A percentile compares a stretch with the other conserved stretches of the same genome.
phyloP scores from a whole-genome alignment of 2,329 filamentous ascomycete species.

The Eutypella sp. region DNA sequence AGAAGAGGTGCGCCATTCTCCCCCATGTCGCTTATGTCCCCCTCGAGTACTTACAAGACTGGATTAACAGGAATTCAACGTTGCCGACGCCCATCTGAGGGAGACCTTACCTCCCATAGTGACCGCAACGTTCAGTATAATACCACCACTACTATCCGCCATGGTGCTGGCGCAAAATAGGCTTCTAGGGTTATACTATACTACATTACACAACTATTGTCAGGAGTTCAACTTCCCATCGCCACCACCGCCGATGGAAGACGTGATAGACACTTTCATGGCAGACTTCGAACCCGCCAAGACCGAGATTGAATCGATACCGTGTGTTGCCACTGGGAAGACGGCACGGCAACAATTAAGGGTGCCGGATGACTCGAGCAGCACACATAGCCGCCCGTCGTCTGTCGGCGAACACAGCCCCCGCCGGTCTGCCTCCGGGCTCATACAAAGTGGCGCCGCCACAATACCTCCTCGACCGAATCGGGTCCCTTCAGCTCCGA shows the following conservation, averaged over 20 bases:
- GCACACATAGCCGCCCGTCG: constrained; percentile 17
- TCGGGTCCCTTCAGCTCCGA: constrained; percentile 31
- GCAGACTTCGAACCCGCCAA: constrained; percentile 58
- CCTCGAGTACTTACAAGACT: constrained; percentile 6
- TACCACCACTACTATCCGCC: constrained; percentile 64
- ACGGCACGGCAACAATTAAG: constrained; percentile 49
- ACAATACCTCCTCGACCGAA: constrained; percentile 26
- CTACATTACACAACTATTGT: constrained; percentile 68
- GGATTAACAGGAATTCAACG: constrained; percentile 58
- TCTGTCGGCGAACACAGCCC: constrained; percentile 31
- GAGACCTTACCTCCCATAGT: constrained; percentile 68
- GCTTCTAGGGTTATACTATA: constrained; percentile 74
- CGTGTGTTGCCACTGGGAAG: constrained; percentile 62
- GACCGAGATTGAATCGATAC: constrained; percentile 61
- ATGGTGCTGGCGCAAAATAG: constrained; percentile 75
- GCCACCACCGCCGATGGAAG: constrained; percentile 66
- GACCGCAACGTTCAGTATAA: constrained; percentile 64
- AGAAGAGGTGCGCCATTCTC: constrained; percentile 47
- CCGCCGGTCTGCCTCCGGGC: constrained; percentile 35
- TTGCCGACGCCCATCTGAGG: constrained; percentile 69
- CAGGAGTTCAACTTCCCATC: constrained; percentile 64
- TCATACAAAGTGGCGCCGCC: constrained; percentile 32
- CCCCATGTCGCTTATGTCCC: not conserved
- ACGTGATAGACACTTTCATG: constrained; percentile 65
- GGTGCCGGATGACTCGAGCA: constrained; percentile 25